Base-by-base conservation (phyloP, 2,329 filamentous ascomycete genomes). In the Fusarium sp. region DNA sequence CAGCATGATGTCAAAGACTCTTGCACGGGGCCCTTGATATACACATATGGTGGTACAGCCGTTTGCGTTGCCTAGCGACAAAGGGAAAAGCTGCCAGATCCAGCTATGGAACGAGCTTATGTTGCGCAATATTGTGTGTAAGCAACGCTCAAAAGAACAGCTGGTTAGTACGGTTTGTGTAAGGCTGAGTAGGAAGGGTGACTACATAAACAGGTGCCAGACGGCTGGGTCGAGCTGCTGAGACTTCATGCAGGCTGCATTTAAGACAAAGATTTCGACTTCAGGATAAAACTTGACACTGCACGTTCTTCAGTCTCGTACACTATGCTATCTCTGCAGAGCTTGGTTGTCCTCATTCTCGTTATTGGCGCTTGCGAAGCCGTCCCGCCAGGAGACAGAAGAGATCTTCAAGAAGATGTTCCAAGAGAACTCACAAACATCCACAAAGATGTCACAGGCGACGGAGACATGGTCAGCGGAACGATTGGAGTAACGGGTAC, bases 191-290 rank as follows among this genome's bases (percentile, higher is more conserved):
- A 28, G 28, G 56, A 32, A 57, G 19, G 49, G 39, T 53, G 47
- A 67, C 56, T 68, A 68, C 49, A 69, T 68, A 68, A 68, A 56
- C 28, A 42, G 23, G 34, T n/a, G 47, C 65, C 65, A 52, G 23
- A 30, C 45, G 3, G 3, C 34, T 52, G 59, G 64, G 48, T 20
- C 15, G 14, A 23, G 36, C n/a, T 36, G 7, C 23, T 23, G 50
- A 17, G 19, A 8, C 32, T 30, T 34, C 7, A 12, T 7, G 19
- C 24, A 2, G 2, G 20, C 5, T 21, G 12, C n/a, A 45, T 21
- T 7, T 15, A 26, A 39, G 14, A 19, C 12, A 17, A 8, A 3
- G 6, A 9, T n/a, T 3, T 36, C 9, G 17, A 36, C 19, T 10
- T 2, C 7, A n/a, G 17, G 15, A 34, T 34, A 7, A 17, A 8